Evolutionary conservation across 768 basidiomycete genomes (phyloP).

Genomic region (Boletus eberwhitei): DNA sequence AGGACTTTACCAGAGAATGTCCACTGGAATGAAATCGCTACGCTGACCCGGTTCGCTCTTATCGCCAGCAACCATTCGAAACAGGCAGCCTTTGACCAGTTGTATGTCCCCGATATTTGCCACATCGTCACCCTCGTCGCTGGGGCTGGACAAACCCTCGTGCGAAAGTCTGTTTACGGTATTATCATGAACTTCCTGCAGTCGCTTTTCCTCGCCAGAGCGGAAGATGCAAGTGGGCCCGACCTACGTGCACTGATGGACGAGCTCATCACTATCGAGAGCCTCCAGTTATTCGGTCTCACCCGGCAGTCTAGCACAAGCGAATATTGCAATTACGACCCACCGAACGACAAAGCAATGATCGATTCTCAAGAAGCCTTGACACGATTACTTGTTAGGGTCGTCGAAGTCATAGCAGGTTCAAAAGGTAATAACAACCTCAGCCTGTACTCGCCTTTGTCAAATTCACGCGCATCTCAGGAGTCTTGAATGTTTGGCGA

Average conservation of each 20-base stretch:
- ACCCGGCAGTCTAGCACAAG: conserved; percentile 57
- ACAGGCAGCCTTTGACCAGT: conserved; percentile 61
- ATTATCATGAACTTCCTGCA: conserved; percentile 81
- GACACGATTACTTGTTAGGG: conserved; percentile 55
- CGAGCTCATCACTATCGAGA: conserved; percentile 53
- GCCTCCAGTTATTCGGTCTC: conserved; percentile 72
- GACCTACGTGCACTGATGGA: conserved; percentile 63
- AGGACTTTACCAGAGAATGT: conserved; percentile 64
- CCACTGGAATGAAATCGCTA: conserved; percentile 80
- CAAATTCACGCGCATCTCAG: conserved; percentile 36
- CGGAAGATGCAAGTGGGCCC: conserved; percentile 56
- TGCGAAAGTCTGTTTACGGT: conserved; percentile 81
- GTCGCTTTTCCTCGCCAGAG: conserved; percentile 57
- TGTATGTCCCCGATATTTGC: conserved; percentile 80
- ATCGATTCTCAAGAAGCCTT: conserved; percentile 69
- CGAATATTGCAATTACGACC: conserved; percentile 62
- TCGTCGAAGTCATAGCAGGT: conserved; percentile 63
- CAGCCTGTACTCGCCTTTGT: neutral
- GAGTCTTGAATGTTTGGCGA: conserved; percentile 82
- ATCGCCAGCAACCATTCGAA: conserved; percentile 67
- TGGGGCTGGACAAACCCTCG: conserved; percentile 66
- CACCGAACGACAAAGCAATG: conserved; percentile 47
- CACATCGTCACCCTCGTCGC: conserved; percentile 79
- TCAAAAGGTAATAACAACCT: conserved; percentile 53
- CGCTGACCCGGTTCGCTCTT: conserved; percentile 71